Conservation (phyloP, 257 asterid genomes). For the Solanum chmielewskii region DNA sequence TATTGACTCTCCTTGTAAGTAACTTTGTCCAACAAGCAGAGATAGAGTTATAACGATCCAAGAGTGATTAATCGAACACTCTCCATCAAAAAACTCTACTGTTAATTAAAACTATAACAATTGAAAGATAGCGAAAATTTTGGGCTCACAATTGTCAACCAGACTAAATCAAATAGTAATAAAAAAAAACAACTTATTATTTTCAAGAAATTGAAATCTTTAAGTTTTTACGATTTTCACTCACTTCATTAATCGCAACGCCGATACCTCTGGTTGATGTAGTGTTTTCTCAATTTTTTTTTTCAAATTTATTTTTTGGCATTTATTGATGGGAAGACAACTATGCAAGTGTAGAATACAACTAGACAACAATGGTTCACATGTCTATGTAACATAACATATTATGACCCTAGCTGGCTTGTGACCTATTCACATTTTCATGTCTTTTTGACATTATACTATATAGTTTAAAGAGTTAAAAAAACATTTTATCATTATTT, state of each 20-base stretch:
- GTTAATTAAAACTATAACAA: no score
- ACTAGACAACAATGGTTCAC: not conserved
- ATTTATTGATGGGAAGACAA: not conserved
- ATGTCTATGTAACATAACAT: not conserved
- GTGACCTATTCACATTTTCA: not conserved
- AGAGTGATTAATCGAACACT: not conserved
- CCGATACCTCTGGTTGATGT: not conserved
- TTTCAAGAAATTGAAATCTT: not conserved
- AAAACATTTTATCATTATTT: not conserved
- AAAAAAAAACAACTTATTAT: no score
- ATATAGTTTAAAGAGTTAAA: not conserved
- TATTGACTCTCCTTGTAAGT: no score
- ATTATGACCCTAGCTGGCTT: not conserved
- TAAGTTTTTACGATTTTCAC: not conserved
- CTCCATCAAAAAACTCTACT: no score
- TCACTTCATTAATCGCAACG: not conserved
- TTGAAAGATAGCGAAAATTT: not conserved
- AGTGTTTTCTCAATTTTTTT: not conserved
- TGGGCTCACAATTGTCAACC: no score
- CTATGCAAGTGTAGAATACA: not conserved
- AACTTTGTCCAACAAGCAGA: not conserved
- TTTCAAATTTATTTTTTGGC: no score
- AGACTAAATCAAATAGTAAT: no score
- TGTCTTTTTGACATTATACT: not conserved
- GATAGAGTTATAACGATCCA: not conserved